phyloP scores from a whole-genome alignment of 805 yeast genomes.

The Cyberlindnera euphorbiiphila region DNA sequence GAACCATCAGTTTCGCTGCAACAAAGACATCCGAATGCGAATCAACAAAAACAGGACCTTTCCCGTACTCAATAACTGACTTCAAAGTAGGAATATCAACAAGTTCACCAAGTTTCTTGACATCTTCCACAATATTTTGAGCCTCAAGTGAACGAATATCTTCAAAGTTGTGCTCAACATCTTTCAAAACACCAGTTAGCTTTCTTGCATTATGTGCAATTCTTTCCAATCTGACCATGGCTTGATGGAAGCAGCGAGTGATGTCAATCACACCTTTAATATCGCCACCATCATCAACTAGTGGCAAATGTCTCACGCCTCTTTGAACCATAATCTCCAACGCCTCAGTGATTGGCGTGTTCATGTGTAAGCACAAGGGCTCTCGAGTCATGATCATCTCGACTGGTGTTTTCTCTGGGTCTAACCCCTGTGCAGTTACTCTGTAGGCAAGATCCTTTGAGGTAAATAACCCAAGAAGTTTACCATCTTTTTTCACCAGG shows the following conservation, averaged over 20 bases:
- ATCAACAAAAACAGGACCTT: constrained; percentile 34
- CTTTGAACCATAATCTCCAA: constrained; percentile 38
- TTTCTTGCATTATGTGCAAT: constrained; percentile 37
- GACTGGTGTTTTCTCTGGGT: constrained; percentile 29
- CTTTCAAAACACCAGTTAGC: constrained; percentile 27
- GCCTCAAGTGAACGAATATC: constrained; percentile 24
- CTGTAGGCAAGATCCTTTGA: constrained; percentile 45
- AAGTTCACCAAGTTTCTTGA: constrained; percentile 34
- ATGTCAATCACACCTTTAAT: constrained; percentile 44
- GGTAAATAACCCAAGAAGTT: constrained; percentile 39
- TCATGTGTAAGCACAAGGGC: constrained; percentile 34
- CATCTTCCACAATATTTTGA: constrained; percentile 30
- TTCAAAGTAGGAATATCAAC: constrained; percentile 41
- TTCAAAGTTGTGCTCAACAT: constrained; percentile 30
- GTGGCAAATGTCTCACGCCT: constrained; percentile 41
- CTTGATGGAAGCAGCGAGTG: constrained; percentile 45
- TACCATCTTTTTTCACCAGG: constrained; percentile 31
- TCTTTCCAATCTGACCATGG: constrained; percentile 39
- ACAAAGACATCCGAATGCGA: constrained; percentile 34
- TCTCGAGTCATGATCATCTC: constrained; percentile 37
- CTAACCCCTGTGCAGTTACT: constrained; percentile 32
- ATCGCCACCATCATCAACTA: constrained; percentile 32
- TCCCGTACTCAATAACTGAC: constrained; percentile 16
- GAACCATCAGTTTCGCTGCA: constrained; percentile 39
- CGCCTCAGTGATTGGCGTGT: constrained; percentile 40